Percentiles rank a stretch among this genome's conserved stretches.
Evolutionary conservation across 192 early-diverging fungal species (phyloP).

Genomic region (Haplosporangium gracile): DNA sequence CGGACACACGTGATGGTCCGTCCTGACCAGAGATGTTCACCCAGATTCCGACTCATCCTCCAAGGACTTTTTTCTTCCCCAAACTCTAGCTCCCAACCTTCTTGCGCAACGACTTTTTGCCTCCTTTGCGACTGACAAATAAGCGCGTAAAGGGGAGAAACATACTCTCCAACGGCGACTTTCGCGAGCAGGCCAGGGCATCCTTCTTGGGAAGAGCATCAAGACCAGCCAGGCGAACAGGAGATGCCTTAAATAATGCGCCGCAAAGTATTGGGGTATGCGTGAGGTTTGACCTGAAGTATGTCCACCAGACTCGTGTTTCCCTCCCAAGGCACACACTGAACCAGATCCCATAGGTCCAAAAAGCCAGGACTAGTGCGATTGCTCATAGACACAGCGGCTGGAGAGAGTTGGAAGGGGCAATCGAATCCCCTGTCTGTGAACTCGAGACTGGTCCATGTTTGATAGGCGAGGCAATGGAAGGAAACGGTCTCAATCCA

Average conservation of each 20-base stretch:
- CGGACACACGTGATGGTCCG: not conserved
- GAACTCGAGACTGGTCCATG: conserved; percentile 13
- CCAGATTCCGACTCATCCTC: not conserved
- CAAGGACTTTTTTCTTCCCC: not conserved
- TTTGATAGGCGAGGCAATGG: conserved; percentile 8
- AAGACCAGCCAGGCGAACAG: not conserved
- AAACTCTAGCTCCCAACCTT: no score
- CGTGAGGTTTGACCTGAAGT: not conserved
- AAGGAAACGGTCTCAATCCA: conserved; percentile 21
- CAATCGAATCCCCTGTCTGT: conserved; percentile 17
- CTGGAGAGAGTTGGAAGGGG: not conserved
- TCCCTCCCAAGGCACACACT: conserved; percentile 19
- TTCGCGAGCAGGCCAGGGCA: not conserved
- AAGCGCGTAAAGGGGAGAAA: not conserved
- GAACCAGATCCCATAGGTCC: not conserved
- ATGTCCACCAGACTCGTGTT: conserved; percentile 1
- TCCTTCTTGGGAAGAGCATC: not conserved
- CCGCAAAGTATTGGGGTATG: not conserved
- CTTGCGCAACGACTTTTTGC: not conserved
- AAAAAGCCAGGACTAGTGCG: not conserved
- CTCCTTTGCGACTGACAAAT: not conserved
- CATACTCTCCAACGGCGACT: not conserved
- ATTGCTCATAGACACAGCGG: not conserved
- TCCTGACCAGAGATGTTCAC: not conserved
- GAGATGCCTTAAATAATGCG: not conserved